phyloP scores from a whole-genome alignment of 164 flowering plant species.

The Nymphaea colorata region DNA sequence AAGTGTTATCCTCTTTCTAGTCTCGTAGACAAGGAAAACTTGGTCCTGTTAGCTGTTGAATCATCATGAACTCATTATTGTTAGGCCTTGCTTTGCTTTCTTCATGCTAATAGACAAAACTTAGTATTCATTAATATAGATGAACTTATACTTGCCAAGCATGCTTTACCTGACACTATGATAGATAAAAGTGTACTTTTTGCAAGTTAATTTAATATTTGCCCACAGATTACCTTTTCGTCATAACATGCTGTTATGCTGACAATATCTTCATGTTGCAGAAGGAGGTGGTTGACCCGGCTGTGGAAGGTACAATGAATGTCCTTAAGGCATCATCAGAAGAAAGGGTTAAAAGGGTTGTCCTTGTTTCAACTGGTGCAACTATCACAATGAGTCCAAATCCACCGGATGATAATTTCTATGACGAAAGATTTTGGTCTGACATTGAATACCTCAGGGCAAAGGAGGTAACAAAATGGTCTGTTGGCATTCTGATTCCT shows the following conservation, averaged over 20 bases:
- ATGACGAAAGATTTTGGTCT: conserved; percentile 8
- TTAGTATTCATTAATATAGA: background rate
- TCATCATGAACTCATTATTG: too few relatives aligned
- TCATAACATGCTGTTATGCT: too few relatives aligned
- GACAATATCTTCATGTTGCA: conserved; percentile 8
- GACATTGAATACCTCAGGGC: conserved; percentile 3
- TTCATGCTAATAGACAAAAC: background rate
- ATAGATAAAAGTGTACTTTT: too few relatives aligned
- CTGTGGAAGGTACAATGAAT: conserved; percentile 45
- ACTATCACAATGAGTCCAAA: conserved; percentile 1
- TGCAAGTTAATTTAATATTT: too few relatives aligned
- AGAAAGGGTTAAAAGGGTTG: conserved; percentile 32
- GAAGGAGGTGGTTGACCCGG: conserved; percentile 45
- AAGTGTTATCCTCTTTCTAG: too few relatives aligned
- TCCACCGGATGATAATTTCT: conserved; percentile 4
- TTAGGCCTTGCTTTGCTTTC: background rate
- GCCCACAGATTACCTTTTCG: too few relatives aligned
- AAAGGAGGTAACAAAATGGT: background rate
- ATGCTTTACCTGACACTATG: too few relatives aligned
- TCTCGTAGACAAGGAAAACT: too few relatives aligned
- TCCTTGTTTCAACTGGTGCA: conserved; percentile 32
- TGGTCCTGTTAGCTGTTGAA: too few relatives aligned
- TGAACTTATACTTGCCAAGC: too few relatives aligned
- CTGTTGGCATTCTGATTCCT: too few relatives aligned
- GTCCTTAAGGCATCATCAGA: conserved; percentile 48